A percentile compares a stretch with the other conserved stretches of the same genome.
Conservation (phyloP, 163 green algal species). For the Coccomyxa subellipsoidea region DNA sequence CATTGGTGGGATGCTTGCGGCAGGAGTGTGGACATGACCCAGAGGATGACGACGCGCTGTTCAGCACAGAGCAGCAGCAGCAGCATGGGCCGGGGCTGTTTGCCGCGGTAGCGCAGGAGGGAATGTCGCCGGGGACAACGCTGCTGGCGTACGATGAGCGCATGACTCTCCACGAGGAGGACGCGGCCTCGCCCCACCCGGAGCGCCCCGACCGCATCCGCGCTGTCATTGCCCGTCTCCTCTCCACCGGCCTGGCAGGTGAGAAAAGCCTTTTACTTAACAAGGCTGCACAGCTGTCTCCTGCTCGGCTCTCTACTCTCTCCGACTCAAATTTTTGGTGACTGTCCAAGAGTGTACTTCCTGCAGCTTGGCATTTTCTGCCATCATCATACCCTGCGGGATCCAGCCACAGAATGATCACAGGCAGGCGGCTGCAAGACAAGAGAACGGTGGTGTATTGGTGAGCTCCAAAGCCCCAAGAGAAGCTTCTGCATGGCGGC, state of each 20-base stretch:
- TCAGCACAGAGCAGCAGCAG: not conserved
- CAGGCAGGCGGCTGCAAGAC: too few relatives aligned
- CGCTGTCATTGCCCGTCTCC: constrained; percentile 66
- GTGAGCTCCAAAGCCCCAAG: too few relatives aligned
- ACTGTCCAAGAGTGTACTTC: too few relatives aligned
- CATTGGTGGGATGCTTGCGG: not conserved
- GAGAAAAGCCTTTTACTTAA: not conserved
- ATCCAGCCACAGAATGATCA: too few relatives aligned
- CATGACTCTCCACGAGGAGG: constrained; percentile 57
- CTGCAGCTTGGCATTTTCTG: too few relatives aligned
- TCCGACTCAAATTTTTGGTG: too few relatives aligned
- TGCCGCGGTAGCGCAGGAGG: not conserved
- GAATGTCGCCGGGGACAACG: not conserved
- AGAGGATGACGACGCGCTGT: not conserved
- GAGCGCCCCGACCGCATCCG: constrained; percentile 73
- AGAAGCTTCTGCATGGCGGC: too few relatives aligned
- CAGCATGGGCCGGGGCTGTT: not conserved
- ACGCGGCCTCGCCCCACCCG: constrained; percentile 46
- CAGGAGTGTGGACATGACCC: constrained; percentile 8
- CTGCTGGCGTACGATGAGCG: constrained; percentile 59
- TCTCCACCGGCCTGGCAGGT: constrained; percentile 44
- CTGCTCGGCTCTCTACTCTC: too few relatives aligned
- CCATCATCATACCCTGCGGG: too few relatives aligned
- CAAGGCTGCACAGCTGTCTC: not conserved
- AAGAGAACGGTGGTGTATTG: too few relatives aligned